phyloP scores from a whole-genome alignment of 139 green algal species.

The Spirogloea muscicola region DNA sequence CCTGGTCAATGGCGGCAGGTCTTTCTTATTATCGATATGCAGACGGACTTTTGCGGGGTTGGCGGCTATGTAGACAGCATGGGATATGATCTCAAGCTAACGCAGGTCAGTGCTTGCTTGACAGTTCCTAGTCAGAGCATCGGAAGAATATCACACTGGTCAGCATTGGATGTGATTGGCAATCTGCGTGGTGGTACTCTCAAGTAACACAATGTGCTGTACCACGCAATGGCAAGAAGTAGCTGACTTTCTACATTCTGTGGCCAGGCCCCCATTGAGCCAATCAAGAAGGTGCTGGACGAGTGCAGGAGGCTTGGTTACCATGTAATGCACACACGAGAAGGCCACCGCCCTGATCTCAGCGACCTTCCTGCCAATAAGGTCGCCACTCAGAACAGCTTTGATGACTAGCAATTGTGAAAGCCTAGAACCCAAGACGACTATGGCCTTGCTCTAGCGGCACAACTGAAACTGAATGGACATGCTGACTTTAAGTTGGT shows the following conservation, averaged over 20 bases:
- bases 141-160: too few species aligned
- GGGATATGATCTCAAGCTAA: conserved; percentile 60
- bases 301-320: conserved; percentile 47
- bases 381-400: conserved; percentile 51
- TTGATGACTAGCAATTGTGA: too few species aligned
- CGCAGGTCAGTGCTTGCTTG: conserved; percentile 30
- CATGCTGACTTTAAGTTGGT: too few species aligned
- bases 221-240: too few species aligned
- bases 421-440: too few species aligned
- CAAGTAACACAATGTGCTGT: too few species aligned
- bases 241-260: too few species aligned
- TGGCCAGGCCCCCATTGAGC: conserved; percentile 54
- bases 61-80: conserved; percentile 66
- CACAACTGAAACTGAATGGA: too few species aligned
- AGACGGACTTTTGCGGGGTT: conserved; percentile 63
- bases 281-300: conserved; percentile 54
- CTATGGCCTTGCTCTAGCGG: too few species aligned
- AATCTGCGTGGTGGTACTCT: too few species aligned
- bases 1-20: conserved; percentile 9
- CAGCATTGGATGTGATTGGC: too few species aligned
- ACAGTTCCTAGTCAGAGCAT: too few species aligned
- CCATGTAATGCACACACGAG: conserved; percentile 62
- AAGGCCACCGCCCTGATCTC: conserved; percentile 63
- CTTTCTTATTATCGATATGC: conserved; percentile 68
- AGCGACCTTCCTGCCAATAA: conserved; percentile 66